phyloP scores from a whole-genome alignment of 2,329 filamentous ascomycete genomes.

The Parastagonospora avenae region DNA sequence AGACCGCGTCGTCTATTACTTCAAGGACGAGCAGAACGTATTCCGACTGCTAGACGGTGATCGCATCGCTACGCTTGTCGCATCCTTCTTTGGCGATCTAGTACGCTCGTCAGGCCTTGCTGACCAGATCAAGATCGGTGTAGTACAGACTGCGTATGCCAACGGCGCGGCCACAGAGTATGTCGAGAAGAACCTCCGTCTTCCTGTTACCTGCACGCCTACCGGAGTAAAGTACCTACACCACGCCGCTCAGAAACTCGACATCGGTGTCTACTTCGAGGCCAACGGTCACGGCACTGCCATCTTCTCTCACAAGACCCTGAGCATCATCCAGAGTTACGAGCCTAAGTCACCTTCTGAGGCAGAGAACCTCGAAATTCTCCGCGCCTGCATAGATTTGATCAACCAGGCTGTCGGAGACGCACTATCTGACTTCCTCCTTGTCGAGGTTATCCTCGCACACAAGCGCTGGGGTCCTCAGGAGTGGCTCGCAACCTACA shows the following conservation, averaged over 20 bases:
- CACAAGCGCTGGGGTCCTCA: constrained; percentile 90
- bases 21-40: constrained; percentile 76
- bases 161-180: constrained; percentile 95
- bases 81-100: constrained; percentile 90
- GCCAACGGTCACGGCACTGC: constrained; percentile 98
- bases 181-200: constrained; percentile 82
- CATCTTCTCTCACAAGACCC: constrained; percentile 85
- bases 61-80: constrained; percentile 91
- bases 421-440: constrained; percentile 91
- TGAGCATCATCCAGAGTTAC: constrained; percentile 76
- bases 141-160: constrained; percentile 97
- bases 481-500: constrained; percentile 93
- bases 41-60: constrained; percentile 97
- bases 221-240: constrained; percentile 98
- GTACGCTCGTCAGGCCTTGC: constrained; percentile 78
- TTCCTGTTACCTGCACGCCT: constrained; percentile 90
- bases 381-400: constrained; percentile 81
- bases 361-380: constrained; percentile 83
- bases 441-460: constrained; percentile 94
- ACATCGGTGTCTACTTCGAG: constrained; percentile 97
- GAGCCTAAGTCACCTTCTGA: constrained; percentile 90
- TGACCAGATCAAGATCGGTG: constrained; percentile 83
- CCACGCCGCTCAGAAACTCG: constrained; percentile 92
- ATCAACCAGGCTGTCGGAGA: constrained; percentile 99
- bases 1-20: constrained; percentile 95